phyloP scores from a whole-genome alignment of 305 asterid species.

The Fraxinus nigra region DNA sequence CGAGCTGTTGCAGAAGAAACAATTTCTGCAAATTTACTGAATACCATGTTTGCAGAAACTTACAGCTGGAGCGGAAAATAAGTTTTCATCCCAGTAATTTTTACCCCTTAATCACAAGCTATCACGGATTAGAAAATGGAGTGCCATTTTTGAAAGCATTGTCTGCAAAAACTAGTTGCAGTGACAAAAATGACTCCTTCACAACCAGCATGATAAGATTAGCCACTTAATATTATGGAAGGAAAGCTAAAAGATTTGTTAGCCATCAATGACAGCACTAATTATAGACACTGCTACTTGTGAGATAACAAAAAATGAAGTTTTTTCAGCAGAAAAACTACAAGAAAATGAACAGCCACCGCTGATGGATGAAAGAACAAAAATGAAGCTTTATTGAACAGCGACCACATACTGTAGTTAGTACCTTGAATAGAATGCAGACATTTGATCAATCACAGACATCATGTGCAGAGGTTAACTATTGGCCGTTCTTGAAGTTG shows the following conservation, averaged over 20 bases:
- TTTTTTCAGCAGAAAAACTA: background rate
- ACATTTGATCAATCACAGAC: background rate
- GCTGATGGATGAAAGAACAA: background rate
- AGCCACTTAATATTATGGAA: constrained; percentile 15
- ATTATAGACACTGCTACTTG: background rate
- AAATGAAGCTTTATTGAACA: background rate
- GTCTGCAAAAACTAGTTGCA: constrained; percentile 15
- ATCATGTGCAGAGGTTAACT: background rate
- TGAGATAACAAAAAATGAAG: background rate
- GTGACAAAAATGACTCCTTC: constrained; percentile 24
- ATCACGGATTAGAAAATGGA: constrained; percentile 6
- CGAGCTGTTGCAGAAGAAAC: constrained; percentile 52
- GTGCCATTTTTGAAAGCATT: constrained; percentile 11
- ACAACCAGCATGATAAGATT: constrained; percentile 21
- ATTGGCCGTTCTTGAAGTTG: background rate
- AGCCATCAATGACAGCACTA: background rate
- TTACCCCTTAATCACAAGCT: constrained; percentile 23
- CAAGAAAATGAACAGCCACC: background rate
- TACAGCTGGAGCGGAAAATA: constrained; percentile 22
- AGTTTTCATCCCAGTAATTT: constrained; percentile 12
- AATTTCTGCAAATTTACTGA: constrained; percentile 54
- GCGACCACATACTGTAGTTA: background rate
- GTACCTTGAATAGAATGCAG: background rate
- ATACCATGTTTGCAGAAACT: constrained; percentile 50
- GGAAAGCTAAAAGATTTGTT: constrained; percentile 4